Evolutionary conservation across 139 green algal genomes (phyloP), one percentile per base, ranked within the genome.

Genomic region (Pseudopediastrum boryanum): DNA sequence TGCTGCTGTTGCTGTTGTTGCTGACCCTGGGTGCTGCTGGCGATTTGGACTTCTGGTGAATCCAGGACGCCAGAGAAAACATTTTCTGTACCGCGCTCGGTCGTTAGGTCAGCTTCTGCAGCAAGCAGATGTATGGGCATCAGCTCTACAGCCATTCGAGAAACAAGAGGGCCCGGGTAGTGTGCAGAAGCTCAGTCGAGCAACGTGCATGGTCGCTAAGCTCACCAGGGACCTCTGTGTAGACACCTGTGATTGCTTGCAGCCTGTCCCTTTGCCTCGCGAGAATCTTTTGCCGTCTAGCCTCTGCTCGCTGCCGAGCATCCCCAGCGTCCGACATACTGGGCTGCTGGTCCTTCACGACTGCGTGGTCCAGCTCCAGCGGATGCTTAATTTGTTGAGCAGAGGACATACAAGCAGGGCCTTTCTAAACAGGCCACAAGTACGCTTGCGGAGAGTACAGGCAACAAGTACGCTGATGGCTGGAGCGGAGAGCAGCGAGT

Each of bases 241-340:
- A 76, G 7, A 74, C 64, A 19, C 76, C 76, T 23, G 76, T 82
- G 23, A 82, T 76, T 39, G 31, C 48, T 1, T 51, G 58, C 42
- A 82, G 13, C 1, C 76, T 64, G 48, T 82, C 76, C n/a, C 69
- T 76, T 52, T 82, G 76, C 31, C 76, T 50, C 8, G 76, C 76
- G 12, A 82, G 41, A 8, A 82, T 82, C 35, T 82, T 82, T 51
- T 58, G 44, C 27, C 76, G 71, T 29, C 76, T 46, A 10, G 64
- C 76, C 27, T 66, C 76, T 56, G 76, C 76, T 54, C 25, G 21
- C 12, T 59, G 9, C 1, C 72, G 39, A 33, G 72, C 58, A 19
- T 13, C 70, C 36, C 27, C 69, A 2, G 68, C 68, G 33, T 71
- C 63, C 19, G 46, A 35, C 63, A 66, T 66, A 2, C 1, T 3